phyloP scores from a whole-genome alignment of 1,284 basidiomycete species.

The Pseudozyma pruni region DNA sequence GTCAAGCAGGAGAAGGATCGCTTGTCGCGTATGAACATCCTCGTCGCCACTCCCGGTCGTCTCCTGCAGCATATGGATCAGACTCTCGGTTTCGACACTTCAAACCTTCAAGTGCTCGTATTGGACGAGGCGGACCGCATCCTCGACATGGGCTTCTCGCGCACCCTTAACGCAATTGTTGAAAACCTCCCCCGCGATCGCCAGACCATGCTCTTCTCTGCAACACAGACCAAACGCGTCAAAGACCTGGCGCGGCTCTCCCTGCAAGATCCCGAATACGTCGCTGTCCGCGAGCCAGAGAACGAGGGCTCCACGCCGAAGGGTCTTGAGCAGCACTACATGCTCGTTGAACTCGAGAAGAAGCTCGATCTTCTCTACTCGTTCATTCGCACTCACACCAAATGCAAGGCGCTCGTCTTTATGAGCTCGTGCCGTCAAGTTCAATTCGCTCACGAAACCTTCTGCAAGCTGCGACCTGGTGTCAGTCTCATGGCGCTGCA shows the following conservation, averaged over 20 bases:
- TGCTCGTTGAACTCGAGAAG: conserved; percentile 81
- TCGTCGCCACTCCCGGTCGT: conserved; percentile 94
- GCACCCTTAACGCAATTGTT: conserved; percentile 88
- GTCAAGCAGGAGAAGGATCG: conserved; percentile 86
- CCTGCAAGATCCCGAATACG: conserved; percentile 82
- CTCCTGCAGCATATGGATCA: conserved; percentile 98
- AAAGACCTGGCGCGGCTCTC: conserved; percentile 88
- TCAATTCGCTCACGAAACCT: conserved; percentile 90
- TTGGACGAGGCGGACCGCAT: conserved; percentile 97
- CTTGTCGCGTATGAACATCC: conserved; percentile 91
- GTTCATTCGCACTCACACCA: conserved; percentile 93
- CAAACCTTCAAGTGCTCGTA: conserved; percentile 91
- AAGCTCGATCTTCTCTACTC: conserved; percentile 93
- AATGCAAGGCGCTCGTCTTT: conserved; percentile 92
- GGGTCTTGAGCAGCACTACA: conserved; percentile 89
- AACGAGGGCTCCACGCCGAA: conserved; percentile 72
- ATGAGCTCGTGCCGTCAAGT: conserved; percentile 91
- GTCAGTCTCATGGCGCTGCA: conserved; percentile 89
- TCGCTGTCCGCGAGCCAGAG: conserved; percentile 71
- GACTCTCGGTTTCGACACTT: conserved; percentile 91
- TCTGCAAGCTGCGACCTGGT: conserved; percentile 93
- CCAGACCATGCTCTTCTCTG: conserved; percentile 95
- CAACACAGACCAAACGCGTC: conserved; percentile 93
- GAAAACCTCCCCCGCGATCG: conserved; percentile 75
- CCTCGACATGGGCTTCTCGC: conserved; percentile 93